These are phyloP conservation scores for Phytopythium kandeliae DNA, from an alignment of 352 stramenopile genomes.

Conservation along the genomic window DNA sequence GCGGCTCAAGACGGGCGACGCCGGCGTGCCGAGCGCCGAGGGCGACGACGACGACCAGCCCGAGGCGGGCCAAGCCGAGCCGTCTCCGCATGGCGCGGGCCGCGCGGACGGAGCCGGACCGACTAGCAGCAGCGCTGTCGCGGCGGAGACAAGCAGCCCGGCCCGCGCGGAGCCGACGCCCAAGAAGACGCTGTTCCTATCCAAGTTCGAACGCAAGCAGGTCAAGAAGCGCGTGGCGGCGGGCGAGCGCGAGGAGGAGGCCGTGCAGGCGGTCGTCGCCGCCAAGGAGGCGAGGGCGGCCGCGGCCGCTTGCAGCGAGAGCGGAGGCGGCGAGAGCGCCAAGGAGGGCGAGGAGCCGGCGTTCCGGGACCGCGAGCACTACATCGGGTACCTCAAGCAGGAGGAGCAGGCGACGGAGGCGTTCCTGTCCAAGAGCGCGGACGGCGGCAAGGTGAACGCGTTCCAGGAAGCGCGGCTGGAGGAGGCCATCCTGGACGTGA, in stretches of 20 bases:
- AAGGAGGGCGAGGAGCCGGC: conserved; percentile 26
- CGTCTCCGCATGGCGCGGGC: no score
- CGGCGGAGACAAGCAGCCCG: conserved; percentile 1
- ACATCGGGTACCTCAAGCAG: conserved; percentile 83
- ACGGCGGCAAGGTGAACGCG: conserved; percentile 72
- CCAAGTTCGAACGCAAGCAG: conserved; percentile 93
- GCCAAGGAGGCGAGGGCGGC: conserved; percentile 35
- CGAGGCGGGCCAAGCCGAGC: background rate
- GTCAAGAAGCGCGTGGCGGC: conserved; percentile 88
- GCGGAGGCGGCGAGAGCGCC: conserved; percentile 1
- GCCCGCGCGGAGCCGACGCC: conserved; percentile 10
- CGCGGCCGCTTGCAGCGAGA: no score
- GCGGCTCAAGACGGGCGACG: conserved; percentile 34
- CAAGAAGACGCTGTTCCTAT: conserved; percentile 86
- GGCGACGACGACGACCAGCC: conserved; percentile 14
- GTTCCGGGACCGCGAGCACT: conserved; percentile 83
- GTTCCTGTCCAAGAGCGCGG: conserved; percentile 62
- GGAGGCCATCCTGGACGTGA: conserved; percentile 97
- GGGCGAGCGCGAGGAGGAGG: conserved; percentile 68
- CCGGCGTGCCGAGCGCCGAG: conserved; percentile 19
- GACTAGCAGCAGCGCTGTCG: background rate
- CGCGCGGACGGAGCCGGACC: background rate
- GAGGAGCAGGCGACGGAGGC: conserved; percentile 70
- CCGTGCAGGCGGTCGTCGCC: conserved; percentile 52
- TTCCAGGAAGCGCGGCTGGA: conserved; percentile 88